A percentile compares a stretch with the other conserved stretches of the same genome.
These are phyloP conservation scores for Adansonia digitata DNA, from an alignment of 345 rosid genomes.

Conservation along the genomic window DNA sequence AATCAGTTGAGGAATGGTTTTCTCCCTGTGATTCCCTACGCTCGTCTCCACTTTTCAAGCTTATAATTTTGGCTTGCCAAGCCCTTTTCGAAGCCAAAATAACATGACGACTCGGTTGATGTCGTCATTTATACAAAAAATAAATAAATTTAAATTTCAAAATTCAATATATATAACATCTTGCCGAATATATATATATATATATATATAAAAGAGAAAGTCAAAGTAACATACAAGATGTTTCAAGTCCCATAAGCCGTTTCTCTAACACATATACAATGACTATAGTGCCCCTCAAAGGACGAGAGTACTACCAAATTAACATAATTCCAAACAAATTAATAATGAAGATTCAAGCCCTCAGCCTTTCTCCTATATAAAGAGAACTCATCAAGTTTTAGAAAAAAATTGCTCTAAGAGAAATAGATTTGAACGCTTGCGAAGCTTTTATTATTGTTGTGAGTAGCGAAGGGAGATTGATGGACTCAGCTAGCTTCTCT, in stretches of 20 bases:
- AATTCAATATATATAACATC: no score
- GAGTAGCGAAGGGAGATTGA: background rate
- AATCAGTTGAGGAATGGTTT: constrained; percentile 6
- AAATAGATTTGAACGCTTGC: background rate
- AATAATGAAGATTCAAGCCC: background rate
- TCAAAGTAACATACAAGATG: background rate
- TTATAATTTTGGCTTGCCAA: background rate
- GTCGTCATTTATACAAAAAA: no score
- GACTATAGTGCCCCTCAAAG: background rate
- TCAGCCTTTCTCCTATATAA: background rate
- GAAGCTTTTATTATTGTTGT: no score
- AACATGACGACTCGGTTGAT: no score
- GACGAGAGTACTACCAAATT: no score
- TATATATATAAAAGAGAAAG: no score
- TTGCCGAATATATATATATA: no score
- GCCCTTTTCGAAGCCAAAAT: no score
- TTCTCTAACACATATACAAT: constrained; percentile 5
- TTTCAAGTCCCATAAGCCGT: background rate
- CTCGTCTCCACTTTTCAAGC: background rate
- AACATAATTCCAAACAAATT: background rate
- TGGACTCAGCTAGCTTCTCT: background rate
- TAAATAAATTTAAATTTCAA: no score
- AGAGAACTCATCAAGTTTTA: background rate
- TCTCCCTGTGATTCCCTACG: background rate
- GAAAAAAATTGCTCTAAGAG: background rate